Percentiles rank a stretch among this genome's conserved stretches.
Conservation (phyloP, 1,139 yeast genomes). For the Pichia sp. region DNA sequence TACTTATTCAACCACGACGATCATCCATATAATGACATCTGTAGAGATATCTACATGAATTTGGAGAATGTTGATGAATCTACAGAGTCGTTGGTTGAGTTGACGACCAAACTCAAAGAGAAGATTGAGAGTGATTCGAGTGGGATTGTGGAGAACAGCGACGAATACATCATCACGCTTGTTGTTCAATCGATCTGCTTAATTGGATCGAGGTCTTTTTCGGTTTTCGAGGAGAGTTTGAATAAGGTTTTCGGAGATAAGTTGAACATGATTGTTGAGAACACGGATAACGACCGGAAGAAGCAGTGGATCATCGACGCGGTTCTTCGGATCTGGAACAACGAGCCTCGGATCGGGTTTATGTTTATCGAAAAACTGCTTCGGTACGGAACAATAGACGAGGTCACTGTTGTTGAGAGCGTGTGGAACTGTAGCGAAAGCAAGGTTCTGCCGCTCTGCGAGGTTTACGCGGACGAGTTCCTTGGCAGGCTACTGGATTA, state of each 20-base stretch:
- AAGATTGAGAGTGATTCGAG: conserved; percentile 30
- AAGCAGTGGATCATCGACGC: conserved; percentile 51
- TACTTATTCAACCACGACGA: conserved; percentile 32
- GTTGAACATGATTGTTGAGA: conserved; percentile 39
- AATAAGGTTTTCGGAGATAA: conserved; percentile 29
- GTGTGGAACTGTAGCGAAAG: conserved; percentile 36
- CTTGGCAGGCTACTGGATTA: conserved; percentile 23
- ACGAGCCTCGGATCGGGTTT: conserved; percentile 77
- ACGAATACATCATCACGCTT: conserved; percentile 52
- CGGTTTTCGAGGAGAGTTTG: conserved; percentile 57
- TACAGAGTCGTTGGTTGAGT: conserved; percentile 27
- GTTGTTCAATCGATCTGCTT: conserved; percentile 71
- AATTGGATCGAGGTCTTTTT: conserved; percentile 84
- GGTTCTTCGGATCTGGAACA: conserved; percentile 71
- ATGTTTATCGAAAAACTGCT: conserved; percentile 59
- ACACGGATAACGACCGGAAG: conserved; percentile 30
- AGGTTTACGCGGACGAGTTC: conserved; percentile 29
- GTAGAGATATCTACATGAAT: conserved; percentile 31
- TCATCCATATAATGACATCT: conserved; percentile 29
- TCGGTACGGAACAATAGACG: conserved; percentile 8
- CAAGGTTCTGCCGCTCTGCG: conserved; percentile 19
- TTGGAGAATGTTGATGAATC: conserved; percentile 29
- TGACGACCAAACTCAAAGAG: conserved; percentile 24
- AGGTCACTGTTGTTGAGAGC: conserved; percentile 43
- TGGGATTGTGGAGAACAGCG: conserved; percentile 36